Base-by-base conservation (phyloP, 2,329 filamentous ascomycete genomes). In the Alternaria metachromatica region DNA sequence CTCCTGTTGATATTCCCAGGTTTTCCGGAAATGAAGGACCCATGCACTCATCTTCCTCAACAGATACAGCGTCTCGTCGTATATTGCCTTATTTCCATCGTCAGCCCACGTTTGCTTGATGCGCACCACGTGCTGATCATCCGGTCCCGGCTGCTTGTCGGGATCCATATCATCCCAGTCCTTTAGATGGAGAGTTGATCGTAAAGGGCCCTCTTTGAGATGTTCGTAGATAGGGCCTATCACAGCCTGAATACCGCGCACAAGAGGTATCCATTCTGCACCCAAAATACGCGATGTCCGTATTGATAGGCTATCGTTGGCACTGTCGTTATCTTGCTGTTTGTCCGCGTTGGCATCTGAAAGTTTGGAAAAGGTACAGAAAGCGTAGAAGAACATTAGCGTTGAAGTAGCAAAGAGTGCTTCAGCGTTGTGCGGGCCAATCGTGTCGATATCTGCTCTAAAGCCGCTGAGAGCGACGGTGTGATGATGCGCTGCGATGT, bases 251-350 rank as follows among this genome's bases (percentile, higher is more conserved):
- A 72, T 15, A 5, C 71, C 70, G 1, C 67, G 68, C 2, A 72
- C 41, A 20, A 73, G 37, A 4, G 69, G 64, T 44, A 72, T 71
- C 71, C 71, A 72, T 20, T 65, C 64, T 18, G 62, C 64, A n/a
- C 70, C 70, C 6, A 73, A 56, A 10, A 70, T 54, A 4, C 64
- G 67, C 15, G 66, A 60, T 13, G 59, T 62, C 7, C 63, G 61
- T n/a, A 51, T 30, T 12, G 49, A 46, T 11, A 43, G 11, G 20
- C 21, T 56, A 15, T 23, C 30, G 8, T 49, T 30, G 8, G 54
- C 41, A 2, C 28, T 54, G 20, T 37, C 30, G 20, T 4, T 13
- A 53, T n/a, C 49, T 11, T 53, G 49, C 49, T 41, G 49, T 37
- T 37, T 37, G 20, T 13, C 28, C 20, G 37, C 5, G 7, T 63